Evolutionary conservation across 2,329 filamentous ascomycete genomes (phyloP).

Genomic region (Madurella fahalii): DNA sequence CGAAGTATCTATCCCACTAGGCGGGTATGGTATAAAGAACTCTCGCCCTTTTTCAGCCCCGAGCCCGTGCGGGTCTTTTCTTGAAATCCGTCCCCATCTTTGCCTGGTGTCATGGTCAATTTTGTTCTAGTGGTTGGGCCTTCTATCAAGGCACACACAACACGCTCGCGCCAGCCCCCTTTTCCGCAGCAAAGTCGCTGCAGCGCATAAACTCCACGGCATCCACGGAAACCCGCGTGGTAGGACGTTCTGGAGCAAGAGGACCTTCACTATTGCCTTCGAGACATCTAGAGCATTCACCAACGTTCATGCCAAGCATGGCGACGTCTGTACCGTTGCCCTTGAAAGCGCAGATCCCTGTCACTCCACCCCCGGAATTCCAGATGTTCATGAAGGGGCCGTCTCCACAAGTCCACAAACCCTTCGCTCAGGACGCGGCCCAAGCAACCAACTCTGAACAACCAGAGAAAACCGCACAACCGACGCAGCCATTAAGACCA

Average conservation of each 20-base stretch:
- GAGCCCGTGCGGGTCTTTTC: not conserved
- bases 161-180: too few relatives aligned
- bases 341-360: conserved; percentile 34
- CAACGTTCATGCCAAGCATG: conserved; percentile 16
- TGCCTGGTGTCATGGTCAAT: not conserved
- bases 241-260: not conserved
- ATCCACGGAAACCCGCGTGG: too few relatives aligned
- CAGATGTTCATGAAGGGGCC: conserved; percentile 30
- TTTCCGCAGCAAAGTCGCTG: not conserved
- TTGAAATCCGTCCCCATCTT: not conserved
- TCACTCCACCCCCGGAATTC: conserved; percentile 39
- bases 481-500: not conserved
- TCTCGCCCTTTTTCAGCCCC: not conserved
- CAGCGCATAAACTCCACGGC: too few relatives aligned
- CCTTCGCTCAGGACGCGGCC: conserved; percentile 6
- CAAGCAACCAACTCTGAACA: not conserved
- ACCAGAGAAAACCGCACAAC: not conserved
- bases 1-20: not conserved
- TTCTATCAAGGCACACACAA: not conserved
- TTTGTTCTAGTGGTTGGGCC: not conserved
- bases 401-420: conserved; percentile 19
- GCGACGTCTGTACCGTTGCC: conserved; percentile 28
- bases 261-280: not conserved
- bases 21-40: not conserved
- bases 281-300: not conserved